Evolutionary conservation across 2,329 filamentous ascomycete genomes (phyloP).

Genomic region (Aureobasidium sp.): DNA sequence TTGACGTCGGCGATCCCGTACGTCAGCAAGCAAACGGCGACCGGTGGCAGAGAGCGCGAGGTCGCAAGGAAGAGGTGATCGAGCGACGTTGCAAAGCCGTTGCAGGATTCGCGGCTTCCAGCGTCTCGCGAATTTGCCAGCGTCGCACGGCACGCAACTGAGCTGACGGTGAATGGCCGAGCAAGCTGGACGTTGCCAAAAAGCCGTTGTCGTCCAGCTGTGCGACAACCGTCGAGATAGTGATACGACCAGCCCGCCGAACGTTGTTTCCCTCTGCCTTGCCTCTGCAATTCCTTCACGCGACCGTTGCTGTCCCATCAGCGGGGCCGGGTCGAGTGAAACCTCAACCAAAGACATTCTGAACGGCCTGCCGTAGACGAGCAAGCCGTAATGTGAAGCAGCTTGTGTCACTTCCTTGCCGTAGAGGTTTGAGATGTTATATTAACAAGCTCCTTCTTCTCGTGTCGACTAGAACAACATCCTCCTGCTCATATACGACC

Average conservation of each 20-base stretch:
- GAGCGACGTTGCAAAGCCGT: conserved; percentile 15
- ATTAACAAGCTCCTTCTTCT: conserved; percentile 7
- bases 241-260: conserved; percentile 13
- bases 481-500: conserved; percentile 2
- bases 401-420: conserved; percentile 9
- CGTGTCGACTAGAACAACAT: not conserved
- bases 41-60: not conserved
- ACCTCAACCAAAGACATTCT: conserved; percentile 16
- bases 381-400: conserved; percentile 10
- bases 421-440: conserved; percentile 11
- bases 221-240: conserved; percentile 12
- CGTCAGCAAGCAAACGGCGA: not conserved
- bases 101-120: conserved; percentile 7
- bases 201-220: conserved; percentile 12
- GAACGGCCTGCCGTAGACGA: conserved; percentile 5
- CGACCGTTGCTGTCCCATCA: conserved; percentile 11
- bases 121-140: conserved; percentile 11
- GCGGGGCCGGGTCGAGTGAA: conserved; percentile 13
- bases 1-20: conserved; percentile 14
- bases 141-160: conserved; percentile 8
- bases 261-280: conserved; percentile 10
- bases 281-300: conserved; percentile 5
- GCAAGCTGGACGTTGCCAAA: conserved; percentile 8
- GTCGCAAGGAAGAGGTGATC: not conserved
- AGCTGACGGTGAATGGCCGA: conserved; percentile 9